Base-by-base conservation (phyloP, 1,284 basidiomycete species). In the Apiotrichum siamense region DNA sequence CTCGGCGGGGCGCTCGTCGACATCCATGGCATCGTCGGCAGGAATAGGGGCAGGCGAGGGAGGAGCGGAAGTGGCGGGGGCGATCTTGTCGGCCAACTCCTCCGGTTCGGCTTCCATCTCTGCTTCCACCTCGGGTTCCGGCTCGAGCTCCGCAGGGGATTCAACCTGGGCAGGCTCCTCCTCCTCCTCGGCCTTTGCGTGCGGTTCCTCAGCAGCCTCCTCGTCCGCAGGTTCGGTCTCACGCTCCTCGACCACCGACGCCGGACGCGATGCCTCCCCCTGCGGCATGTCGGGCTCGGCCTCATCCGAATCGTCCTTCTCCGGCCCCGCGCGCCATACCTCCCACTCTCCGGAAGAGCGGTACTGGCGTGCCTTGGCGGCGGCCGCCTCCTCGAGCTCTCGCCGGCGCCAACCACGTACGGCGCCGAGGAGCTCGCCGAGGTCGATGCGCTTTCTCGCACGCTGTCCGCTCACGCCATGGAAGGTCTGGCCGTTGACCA, bases 381-480 rank as follows among this genome's bases (percentile, higher is more conserved):
- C 62, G 17, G 61, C 59, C 41, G 70, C 64, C 39, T 55, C 45
- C 44, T 70, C 66, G 24, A 68, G 44, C 46, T 72, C 72, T 24
- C 65, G 60, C 18, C 63, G 50, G 26, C 74, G 61, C 75, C 88
- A 87, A 0, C 86, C 86, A 12, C 87, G 74, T 49, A 81, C 76
- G 11, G 75, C 68, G 15, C 86, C 87, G 1, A 89, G 74, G 24
- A 88, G 69, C 3, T 83, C 83, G 3, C 88, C 88, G 0, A 88
- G 62, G 60, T 87, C 82, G 21, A 67, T 66, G 45, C 58, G 57
- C 46, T 65, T 61, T 31, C 60, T 47, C 32, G 54, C 59, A 21
- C 60, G 52, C 15, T 50, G 52, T 5, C 49, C 49, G 36, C 52
- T 54, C 10, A 57, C 55, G 9, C 55, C 55, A 24, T 54, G 55